phyloP scores from a whole-genome alignment of 139 green algal genomes.

The Ulvella scutata region DNA sequence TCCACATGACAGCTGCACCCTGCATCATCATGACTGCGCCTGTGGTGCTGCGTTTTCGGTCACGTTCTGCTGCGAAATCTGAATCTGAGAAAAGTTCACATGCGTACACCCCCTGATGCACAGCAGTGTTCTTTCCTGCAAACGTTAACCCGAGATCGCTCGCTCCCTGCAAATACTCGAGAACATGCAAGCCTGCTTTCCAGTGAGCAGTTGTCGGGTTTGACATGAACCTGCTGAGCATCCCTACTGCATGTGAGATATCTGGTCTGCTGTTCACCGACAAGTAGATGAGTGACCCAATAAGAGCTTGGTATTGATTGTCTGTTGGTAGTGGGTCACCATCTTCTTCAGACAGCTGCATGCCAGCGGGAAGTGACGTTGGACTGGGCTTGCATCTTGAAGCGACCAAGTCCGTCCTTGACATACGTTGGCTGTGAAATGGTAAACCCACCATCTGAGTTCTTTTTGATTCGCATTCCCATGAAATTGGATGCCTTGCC shows the following conservation, averaged over 20 bases:
- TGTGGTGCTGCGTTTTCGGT: not conserved
- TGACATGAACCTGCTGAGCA: conserved; percentile 9
- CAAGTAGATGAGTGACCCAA: conserved; percentile 5
- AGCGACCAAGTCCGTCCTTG: not conserved
- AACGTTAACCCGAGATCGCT: not conserved
- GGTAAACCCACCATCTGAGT: conserved; percentile 9
- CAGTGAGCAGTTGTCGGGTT: conserved; percentile 9
- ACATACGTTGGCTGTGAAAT: not conserved
- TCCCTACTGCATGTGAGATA: conserved; percentile 10
- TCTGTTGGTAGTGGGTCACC: not conserved
- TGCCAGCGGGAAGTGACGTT: not conserved
- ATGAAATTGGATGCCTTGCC: conserved; percentile 10
- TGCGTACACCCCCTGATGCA: not conserved
- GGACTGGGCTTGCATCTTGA: not conserved
- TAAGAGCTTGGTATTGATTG: not conserved
- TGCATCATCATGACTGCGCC: conserved; percentile 14
- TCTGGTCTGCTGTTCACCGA: conserved; percentile 12
- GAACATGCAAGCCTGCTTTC: conserved; percentile 9
- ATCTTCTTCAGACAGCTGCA: not conserved
- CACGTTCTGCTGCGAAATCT: conserved; percentile 10
- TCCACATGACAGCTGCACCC: conserved; percentile 19
- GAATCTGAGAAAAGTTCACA: conserved; percentile 12
- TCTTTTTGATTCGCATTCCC: conserved; percentile 5
- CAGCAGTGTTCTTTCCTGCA: too few relatives aligned
- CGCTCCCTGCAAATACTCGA: conserved; percentile 5